These are phyloP conservation scores for Dactylellina cionopaga DNA, from an alignment of 2,329 filamentous ascomycete species.

Conservation along the genomic window DNA sequence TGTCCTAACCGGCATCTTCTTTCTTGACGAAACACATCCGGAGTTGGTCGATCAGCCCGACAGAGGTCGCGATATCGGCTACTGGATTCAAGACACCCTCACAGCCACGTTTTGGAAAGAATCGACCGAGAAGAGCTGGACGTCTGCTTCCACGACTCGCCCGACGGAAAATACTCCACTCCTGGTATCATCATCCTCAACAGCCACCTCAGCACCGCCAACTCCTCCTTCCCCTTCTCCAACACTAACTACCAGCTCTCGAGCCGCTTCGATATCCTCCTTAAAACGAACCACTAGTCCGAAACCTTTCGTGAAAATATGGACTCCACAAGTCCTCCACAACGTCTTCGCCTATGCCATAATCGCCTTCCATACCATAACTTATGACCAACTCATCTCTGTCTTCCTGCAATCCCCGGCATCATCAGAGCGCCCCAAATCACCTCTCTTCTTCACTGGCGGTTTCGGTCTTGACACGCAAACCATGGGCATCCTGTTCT, in stretches of 20 bases:
- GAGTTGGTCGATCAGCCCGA: conserved; percentile 81
- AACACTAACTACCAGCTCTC: background rate
- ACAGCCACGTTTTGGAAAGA: background rate
- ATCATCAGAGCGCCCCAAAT: conserved; percentile 61
- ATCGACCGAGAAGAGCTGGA: background rate
- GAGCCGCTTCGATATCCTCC: conserved; percentile 5
- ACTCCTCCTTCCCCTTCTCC: conserved; percentile 56
- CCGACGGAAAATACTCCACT: conserved; percentile 56
- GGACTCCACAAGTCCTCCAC: conserved; percentile 84
- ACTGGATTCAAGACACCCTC: conserved; percentile 67
- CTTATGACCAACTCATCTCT: conserved; percentile 91
- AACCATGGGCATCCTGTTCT: conserved; percentile 86
- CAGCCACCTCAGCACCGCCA: conserved; percentile 56
- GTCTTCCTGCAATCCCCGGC: conserved; percentile 82
- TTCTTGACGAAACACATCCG: conserved; percentile 92
- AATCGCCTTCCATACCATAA: conserved; percentile 84
- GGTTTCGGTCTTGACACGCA: conserved; percentile 86
- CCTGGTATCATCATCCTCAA: conserved; percentile 57
- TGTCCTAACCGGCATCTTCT: conserved; percentile 80
- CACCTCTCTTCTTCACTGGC: conserved; percentile 82
- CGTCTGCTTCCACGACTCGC: background rate
- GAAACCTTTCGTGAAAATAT: conserved; percentile 69
- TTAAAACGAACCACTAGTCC: conserved; percentile 57
- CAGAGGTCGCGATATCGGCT: conserved; percentile 78
- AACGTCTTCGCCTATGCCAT: conserved; percentile 92